phyloP scores from a whole-genome alignment of 2,329 filamentous ascomycete genomes.

The Triangularia verruculosa region DNA sequence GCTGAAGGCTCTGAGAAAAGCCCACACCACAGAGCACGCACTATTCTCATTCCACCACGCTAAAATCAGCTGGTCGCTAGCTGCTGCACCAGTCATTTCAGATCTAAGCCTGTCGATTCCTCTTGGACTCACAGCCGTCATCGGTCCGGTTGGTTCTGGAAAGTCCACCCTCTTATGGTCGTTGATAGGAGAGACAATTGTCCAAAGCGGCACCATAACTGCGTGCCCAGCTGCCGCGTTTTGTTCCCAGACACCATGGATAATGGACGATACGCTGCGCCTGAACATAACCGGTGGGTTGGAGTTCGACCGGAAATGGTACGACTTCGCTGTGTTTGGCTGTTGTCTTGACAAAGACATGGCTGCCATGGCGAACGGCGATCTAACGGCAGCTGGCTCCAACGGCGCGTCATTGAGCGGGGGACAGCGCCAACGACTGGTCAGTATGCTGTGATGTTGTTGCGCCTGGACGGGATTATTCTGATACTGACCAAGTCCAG shows the following conservation, averaged over 20 bases:
- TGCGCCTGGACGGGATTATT: not conserved
- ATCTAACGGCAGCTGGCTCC: constrained; percentile 19
- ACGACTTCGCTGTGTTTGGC: constrained; percentile 8
- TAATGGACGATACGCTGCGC: constrained; percentile 22
- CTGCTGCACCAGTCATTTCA: not conserved
- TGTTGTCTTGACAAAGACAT: constrained; percentile 20
- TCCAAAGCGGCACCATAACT: constrained; percentile 8
- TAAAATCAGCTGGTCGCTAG: not conserved
- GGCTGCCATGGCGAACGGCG: constrained; percentile 9
- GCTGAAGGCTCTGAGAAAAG: too few species aligned
- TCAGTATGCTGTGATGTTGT: not conserved
- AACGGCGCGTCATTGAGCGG: constrained; percentile 8
- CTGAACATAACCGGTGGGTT: constrained; percentile 21
- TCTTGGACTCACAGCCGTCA: constrained; percentile 10
- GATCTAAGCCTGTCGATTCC: constrained; percentile 10
- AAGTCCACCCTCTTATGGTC: constrained; percentile 27
- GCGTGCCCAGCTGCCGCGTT: constrained; percentile 15
- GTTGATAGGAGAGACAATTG: constrained; percentile 23
- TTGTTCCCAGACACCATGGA: constrained; percentile 28
- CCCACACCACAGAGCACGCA: too few species aligned
- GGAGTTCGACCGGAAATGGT: constrained; percentile 19
- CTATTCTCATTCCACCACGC: not conserved
- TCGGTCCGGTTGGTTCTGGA: constrained; percentile 27
- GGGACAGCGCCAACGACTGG: not conserved
- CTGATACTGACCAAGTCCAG: not conserved